These are phyloP conservation scores for Debaryomyces hansenii DNA, from an alignment of 805 yeast species.

Conservation along the genomic window DNA sequence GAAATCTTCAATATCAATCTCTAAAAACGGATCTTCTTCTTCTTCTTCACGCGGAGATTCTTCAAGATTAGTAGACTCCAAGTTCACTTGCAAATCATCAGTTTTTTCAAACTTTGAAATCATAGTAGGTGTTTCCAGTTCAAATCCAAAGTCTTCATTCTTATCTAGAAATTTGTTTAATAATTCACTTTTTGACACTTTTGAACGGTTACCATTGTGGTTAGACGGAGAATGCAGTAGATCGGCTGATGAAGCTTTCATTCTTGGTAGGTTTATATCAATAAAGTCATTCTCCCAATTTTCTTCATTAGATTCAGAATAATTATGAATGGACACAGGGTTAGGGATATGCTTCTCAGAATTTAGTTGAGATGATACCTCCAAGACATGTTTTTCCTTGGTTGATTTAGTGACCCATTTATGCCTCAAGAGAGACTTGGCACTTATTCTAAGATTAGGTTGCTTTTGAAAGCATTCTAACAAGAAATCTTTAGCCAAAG, in stretches of 20 bases:
- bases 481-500: slow-evolving; percentile 54
- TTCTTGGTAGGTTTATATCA: slow-evolving; percentile 13
- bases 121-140: slow-evolving; percentile 4
- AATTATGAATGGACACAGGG: slow-evolving; percentile 22
- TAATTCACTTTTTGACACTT: slow-evolving; percentile 26
- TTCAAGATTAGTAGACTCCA: neutral
- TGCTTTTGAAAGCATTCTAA: slow-evolving; percentile 70
- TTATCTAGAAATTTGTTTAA: slow-evolving; percentile 31
- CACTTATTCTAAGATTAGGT: slow-evolving; percentile 58
- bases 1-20: slow-evolving; percentile 37
- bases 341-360: neutral
- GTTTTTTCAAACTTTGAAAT: neutral
- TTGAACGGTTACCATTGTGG: slow-evolving; percentile 1
- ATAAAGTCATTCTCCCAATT: slow-evolving; percentile 36
- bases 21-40: slow-evolving; percentile 37
- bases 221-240: neutral
- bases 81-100: neutral
- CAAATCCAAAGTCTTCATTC: slow-evolving; percentile 17
- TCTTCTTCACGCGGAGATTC: slow-evolving; percentile 13
- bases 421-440: slow-evolving; percentile 55
- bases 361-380: neutral
- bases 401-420: slow-evolving; percentile 50
- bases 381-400: neutral
- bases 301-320: slow-evolving; percentile 30
- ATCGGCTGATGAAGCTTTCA: slow-evolving; percentile 4